phyloP scores from a whole-genome alignment of 225 moss, liverwort and hornwort species.

The Sphagnum tenellum region DNA sequence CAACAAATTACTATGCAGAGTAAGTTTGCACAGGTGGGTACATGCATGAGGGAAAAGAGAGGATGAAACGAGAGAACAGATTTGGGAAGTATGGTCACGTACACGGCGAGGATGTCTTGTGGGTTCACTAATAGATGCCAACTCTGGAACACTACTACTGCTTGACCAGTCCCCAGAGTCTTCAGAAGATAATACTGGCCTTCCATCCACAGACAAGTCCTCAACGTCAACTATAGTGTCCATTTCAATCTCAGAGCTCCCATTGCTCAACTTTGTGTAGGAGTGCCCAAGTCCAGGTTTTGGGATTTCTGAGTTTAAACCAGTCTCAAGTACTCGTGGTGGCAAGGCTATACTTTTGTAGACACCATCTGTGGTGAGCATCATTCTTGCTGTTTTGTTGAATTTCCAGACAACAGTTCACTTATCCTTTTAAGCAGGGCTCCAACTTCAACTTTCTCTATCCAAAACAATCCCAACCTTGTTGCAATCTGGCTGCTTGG shows the following conservation, averaged over 20 bases:
- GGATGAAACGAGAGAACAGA: not conserved
- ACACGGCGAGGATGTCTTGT: not conserved
- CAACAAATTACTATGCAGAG: not conserved
- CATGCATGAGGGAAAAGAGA: not conserved
- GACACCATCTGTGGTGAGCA: constrained; percentile 7
- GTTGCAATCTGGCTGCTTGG: too few relatives aligned
- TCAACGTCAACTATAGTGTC: constrained; percentile 4
- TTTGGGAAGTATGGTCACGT: not conserved
- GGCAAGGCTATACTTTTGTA: constrained; percentile 16
- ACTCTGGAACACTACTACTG: too few relatives aligned
- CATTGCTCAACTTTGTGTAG: constrained; percentile 4
- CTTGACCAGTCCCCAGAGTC: constrained; percentile 2
- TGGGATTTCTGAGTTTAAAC: not conserved
- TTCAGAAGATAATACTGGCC: not conserved
- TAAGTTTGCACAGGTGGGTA: too few relatives aligned
- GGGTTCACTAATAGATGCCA: not conserved
- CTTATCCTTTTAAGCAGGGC: too few relatives aligned
- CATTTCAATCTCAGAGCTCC: not conserved
- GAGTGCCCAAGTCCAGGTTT: constrained; percentile 3
- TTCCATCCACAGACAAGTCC: constrained; percentile 5
- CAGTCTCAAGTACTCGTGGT: constrained; percentile 4
- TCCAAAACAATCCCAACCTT: too few relatives aligned
- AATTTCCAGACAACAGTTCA: too few relatives aligned
- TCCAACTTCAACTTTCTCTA: too few relatives aligned
- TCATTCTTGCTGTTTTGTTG: too few relatives aligned